Percentiles rank a stretch among this genome's conserved stretches.
Conservation (phyloP, 2,329 filamentous ascomycete species). For the Rhynchosporium agropyri region DNA sequence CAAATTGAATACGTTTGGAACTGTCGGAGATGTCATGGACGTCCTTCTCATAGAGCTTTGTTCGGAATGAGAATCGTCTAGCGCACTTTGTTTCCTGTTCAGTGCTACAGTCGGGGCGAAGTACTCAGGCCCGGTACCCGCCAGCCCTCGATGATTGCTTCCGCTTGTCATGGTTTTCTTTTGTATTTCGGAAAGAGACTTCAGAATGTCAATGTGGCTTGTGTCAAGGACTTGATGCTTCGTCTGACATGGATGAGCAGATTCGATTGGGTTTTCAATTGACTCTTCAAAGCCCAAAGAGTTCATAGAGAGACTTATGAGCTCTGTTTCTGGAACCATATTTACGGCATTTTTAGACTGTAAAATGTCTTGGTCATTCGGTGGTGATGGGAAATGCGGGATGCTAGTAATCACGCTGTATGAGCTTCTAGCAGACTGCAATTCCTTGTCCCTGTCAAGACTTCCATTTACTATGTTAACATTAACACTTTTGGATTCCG, state of each 20-base stretch:
- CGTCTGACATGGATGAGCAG: neutral
- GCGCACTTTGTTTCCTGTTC: neutral
- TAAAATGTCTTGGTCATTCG: neutral
- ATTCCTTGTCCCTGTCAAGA: slow-evolving; percentile 2
- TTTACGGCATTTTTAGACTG: neutral
- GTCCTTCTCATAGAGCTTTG: slow-evolving; percentile 20
- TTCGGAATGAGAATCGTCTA: neutral
- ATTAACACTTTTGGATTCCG: neutral
- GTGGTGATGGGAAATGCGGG: slow-evolving; percentile 14
- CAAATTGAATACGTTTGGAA: slow-evolving; percentile 25
- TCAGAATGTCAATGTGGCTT: neutral
- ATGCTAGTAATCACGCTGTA: slow-evolving; percentile 17
- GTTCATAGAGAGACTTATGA: no score
- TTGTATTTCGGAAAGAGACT: neutral
- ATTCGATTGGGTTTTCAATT: neutral
- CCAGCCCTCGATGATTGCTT: neutral
- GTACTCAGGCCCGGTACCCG: neutral
- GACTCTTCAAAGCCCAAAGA: neutral
- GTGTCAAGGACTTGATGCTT: neutral
- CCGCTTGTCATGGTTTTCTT: neutral
- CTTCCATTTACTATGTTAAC: neutral
- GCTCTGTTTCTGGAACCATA: no score
- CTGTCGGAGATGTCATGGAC: slow-evolving; percentile 30
- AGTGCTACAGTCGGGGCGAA: neutral
- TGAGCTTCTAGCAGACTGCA: slow-evolving; percentile 22